phyloP scores from a whole-genome alignment of 306 rosid genomes.

The Vigna mungo region DNA sequence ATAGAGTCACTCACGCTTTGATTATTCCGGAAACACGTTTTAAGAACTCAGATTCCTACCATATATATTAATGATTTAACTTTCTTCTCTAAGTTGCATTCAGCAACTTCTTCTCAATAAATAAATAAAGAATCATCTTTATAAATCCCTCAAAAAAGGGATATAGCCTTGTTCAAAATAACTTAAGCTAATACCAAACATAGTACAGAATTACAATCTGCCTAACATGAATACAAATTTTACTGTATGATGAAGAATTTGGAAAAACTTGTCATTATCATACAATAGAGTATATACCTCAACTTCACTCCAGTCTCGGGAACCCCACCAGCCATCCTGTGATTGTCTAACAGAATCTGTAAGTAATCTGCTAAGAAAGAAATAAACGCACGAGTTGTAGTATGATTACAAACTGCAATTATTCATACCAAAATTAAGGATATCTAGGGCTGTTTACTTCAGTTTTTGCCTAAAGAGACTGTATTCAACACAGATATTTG shows the following conservation, averaged over 20 bases:
- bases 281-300: slow-evolving; percentile 69
- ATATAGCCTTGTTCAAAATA: not conserved
- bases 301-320: slow-evolving; percentile 80
- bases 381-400: not conserved
- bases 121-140: not conserved
- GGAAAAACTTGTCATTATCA: not conserved
- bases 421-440: not conserved
- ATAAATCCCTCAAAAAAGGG: not conserved
- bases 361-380: slow-evolving; percentile 60
- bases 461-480: not conserved
- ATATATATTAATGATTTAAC: not conserved
- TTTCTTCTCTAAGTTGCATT: slow-evolving; percentile 13
- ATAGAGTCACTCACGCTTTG: not conserved
- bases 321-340: slow-evolving; percentile 76
- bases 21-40: not conserved
- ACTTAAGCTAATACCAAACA: slow-evolving; percentile 25
- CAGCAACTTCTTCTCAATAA: not conserved
- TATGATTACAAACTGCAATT: slow-evolving; percentile 21
- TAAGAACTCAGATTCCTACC: not conserved
- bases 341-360: slow-evolving; percentile 85
- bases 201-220: not conserved
- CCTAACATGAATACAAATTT: slow-evolving; percentile 10
- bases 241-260: not conserved
- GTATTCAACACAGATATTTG: not conserved
- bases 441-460: not conserved